Base-by-base conservation (phyloP, 306 rosid genomes). In the Corylus americana region DNA sequence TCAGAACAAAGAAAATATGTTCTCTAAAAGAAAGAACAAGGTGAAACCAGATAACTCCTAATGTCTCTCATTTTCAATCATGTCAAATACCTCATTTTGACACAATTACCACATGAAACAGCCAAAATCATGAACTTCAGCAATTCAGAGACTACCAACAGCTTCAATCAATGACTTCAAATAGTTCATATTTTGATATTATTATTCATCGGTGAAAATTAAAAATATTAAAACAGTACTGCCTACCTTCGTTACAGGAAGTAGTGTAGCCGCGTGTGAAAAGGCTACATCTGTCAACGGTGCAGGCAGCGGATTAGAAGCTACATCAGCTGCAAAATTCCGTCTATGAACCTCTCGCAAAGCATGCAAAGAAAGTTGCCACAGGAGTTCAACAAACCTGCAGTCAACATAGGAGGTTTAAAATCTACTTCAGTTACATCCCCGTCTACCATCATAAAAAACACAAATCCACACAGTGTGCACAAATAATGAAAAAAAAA, bases 341-440 rank as follows among this genome's bases (percentile, higher is more conserved):
- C 98, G 83, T 74, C 99, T 91, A 74, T 96, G 98, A 83, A 96
- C 99, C 89, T 96, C 99, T 63, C 96, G 88, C 85, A 96, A 81
- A 67, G 98, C 99, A 89, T 96, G 99, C 97, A 96, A 79, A 55
- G 99, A 95, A 86, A 95, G 98, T 86, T 95, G 98, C 99, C 99
- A 95, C 74, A 95, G 81, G 73, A 95, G 99, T 87, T 95, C 99
- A 53, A 95, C 99, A 90, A 95, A 95, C 85, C 99, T 95, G 93
- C 71, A 62, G 53, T n/a, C 29, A 76, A n/a, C 13, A 75, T 25
- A 29, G 20, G n/a, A 47, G 22, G 31, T 66, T 71, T n/a, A 83
- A 73, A 64, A 29, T 63, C 14, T 55, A 25, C 54, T 55, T 31
- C 27, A 18, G 63, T 42, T 39, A 55, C 9, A 13, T 74, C 48